phyloP scores from a whole-genome alignment of 164 flowering plant species.

The Vitis rupestris region DNA sequence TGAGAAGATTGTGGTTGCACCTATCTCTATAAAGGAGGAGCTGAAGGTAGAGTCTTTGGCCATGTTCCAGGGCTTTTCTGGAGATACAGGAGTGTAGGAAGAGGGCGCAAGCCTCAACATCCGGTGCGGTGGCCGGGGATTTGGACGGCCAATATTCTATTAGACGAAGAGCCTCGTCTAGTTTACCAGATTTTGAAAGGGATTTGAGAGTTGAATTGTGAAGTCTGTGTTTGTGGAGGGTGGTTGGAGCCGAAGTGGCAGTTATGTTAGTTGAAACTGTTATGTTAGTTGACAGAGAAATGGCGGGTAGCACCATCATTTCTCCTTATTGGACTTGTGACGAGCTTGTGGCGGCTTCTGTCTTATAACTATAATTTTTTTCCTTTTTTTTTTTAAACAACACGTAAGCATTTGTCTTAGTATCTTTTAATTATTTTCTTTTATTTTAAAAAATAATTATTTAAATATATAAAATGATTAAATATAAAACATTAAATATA shows the following conservation, averaged over 20 bases:
- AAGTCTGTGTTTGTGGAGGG: constrained; percentile 4
- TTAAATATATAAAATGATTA: too few relatives aligned
- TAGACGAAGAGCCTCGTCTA: constrained; percentile 32
- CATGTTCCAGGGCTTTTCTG: constrained; percentile 27
- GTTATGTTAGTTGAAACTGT: constrained; percentile 11
- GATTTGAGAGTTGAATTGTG: constrained; percentile 18
- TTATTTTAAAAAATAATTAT: too few relatives aligned
- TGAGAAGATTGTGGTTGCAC: constrained; percentile 7
- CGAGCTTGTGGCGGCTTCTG: too few relatives aligned
- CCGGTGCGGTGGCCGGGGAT: background rate
- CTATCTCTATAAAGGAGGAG: constrained; percentile 16
- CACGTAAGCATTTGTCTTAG: too few relatives aligned
- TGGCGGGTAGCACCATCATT: constrained; percentile 15
- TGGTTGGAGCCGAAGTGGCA: constrained; percentile 1
- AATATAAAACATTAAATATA: too few relatives aligned
- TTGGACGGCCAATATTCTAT: constrained; percentile 25
- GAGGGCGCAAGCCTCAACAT: constrained; percentile 18
- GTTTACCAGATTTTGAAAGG: constrained; percentile 30
- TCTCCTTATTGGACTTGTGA: too few relatives aligned
- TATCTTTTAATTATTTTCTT: too few relatives aligned
- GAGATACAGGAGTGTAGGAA: constrained; percentile 40
- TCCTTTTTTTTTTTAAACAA: too few relatives aligned
- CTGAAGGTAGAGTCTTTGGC: constrained; percentile 30
- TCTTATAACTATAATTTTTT: too few relatives aligned
- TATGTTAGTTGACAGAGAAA: constrained; percentile 15